Conservation (phyloP, 2,329 filamentous ascomycete species). For the Botrytis cinerea region DNA sequence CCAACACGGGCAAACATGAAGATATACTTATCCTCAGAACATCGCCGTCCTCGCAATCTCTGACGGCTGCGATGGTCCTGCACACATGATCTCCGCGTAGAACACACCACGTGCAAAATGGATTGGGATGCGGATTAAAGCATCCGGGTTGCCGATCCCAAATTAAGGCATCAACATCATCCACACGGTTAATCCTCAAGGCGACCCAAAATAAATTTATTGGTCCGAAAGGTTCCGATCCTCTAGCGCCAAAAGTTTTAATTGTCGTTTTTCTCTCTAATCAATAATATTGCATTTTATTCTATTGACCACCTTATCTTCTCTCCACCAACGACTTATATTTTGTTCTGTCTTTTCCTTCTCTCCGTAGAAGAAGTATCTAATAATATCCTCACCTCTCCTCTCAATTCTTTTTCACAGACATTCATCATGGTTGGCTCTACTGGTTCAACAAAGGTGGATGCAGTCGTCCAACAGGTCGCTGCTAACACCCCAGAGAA, state of each 20-base stretch:
- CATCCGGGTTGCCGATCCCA: background rate
- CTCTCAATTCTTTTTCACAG: conserved; percentile 30
- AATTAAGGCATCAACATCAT: background rate
- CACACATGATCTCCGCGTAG: background rate
- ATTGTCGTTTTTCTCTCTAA: conserved; percentile 17
- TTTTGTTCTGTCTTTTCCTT: conserved; percentile 5
- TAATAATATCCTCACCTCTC: conserved; percentile 19
- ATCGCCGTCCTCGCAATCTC: background rate
- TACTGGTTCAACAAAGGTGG: conserved; percentile 41
- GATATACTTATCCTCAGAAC: conserved; percentile 1
- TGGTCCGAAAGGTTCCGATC: conserved; percentile 19
- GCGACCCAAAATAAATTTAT: conserved; percentile 1
- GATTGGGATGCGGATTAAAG: background rate
- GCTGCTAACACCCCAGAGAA: conserved; percentile 45
- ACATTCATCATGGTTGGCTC: conserved; percentile 36
- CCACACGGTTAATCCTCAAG: background rate
- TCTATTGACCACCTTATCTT: conserved; percentile 18
- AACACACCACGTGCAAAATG: conserved; percentile 2
- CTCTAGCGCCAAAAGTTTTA: conserved; percentile 21
- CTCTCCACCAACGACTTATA: conserved; percentile 17
- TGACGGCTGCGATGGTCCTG: background rate
- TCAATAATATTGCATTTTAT: conserved; percentile 3
- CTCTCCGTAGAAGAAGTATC: conserved; percentile 5
- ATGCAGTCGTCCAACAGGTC: conserved; percentile 40
- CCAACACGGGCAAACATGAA: background rate